phyloP scores from a whole-genome alignment of 2,329 filamentous ascomycete genomes.

The Bipolaris gigantea region DNA sequence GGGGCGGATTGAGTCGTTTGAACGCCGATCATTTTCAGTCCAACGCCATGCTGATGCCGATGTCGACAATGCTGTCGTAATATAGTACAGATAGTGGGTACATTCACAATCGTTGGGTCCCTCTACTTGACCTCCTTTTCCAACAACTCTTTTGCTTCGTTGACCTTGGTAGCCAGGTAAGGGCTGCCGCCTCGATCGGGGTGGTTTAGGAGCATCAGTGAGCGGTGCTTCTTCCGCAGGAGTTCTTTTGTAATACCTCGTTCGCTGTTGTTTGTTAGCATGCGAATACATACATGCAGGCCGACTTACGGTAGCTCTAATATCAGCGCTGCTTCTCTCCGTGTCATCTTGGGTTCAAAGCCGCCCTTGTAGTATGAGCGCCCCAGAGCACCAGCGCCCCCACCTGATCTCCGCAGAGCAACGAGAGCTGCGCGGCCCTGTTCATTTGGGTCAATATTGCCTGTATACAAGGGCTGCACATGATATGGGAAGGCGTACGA shows the following conservation, averaged over 20 bases:
- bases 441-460: slow-evolving; percentile 15
- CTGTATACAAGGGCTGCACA: neutral
- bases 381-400: slow-evolving; percentile 71
- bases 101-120: slow-evolving; percentile 9
- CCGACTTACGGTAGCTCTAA: slow-evolving; percentile 75
- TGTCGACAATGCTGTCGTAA: slow-evolving; percentile 20
- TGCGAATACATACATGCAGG: neutral
- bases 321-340: slow-evolving; percentile 87
- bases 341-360: slow-evolving; percentile 95
- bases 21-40: slow-evolving; percentile 10
- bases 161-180: slow-evolving; percentile 95
- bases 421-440: slow-evolving; percentile 91
- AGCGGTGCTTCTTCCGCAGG: slow-evolving; percentile 91
- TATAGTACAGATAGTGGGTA: slow-evolving; percentile 27
- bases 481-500: slow-evolving; percentile 51
- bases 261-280: slow-evolving; percentile 61
- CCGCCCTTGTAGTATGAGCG: slow-evolving; percentile 97
- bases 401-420: slow-evolving; percentile 78
- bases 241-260: slow-evolving; percentile 87
- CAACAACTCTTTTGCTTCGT: slow-evolving; percentile 95
- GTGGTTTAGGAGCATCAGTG: slow-evolving; percentile 96
- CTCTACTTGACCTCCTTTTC: slow-evolving; percentile 64
- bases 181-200: slow-evolving; percentile 96
- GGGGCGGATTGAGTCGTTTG: neutral
- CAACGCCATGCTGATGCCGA: slow-evolving; percentile 30